Evolutionary conservation across 2,329 filamentous ascomycete genomes (phyloP).

Genomic region (Scytalidium sp.): DNA sequence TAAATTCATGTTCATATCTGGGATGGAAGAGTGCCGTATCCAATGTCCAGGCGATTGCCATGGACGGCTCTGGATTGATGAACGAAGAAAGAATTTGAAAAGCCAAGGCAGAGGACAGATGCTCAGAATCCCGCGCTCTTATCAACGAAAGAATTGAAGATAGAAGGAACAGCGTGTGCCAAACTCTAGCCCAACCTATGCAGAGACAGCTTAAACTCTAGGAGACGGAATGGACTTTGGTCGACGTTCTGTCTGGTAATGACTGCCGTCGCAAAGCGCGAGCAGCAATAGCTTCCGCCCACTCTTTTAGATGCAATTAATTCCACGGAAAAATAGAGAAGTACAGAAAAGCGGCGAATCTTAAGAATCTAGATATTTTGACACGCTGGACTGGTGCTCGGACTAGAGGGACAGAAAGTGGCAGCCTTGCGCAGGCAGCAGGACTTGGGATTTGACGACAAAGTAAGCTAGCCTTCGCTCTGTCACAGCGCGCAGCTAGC

Average conservation of each 20-base stretch:
- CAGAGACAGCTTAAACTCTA: too few species aligned
- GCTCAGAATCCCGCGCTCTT: background rate
- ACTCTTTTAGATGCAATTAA: background rate
- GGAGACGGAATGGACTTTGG: too few species aligned
- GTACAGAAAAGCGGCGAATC: background rate
- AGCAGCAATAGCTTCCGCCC: background rate
- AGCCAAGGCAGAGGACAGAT: background rate
- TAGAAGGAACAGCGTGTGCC: background rate
- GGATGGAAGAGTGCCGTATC: background rate
- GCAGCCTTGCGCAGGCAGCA: constrained; percentile 24
- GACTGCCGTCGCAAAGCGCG: background rate
- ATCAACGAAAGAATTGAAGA: background rate
- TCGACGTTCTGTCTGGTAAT: background rate
- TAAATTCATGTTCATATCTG: constrained; percentile 29
- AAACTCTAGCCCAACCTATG: too few species aligned
- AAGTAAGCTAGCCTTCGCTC: background rate
- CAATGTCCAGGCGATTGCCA: background rate
- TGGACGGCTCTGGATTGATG: background rate
- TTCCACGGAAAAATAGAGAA: background rate
- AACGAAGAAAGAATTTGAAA: background rate
- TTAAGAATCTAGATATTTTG: background rate
- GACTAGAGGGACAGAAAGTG: constrained; percentile 15
- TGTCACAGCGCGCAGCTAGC: background rate
- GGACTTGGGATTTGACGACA: constrained; percentile 1
- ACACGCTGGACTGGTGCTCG: background rate